A percentile compares a stretch with the other conserved stretches of the same genome.
Conservation (phyloP, 2,329 filamentous ascomycete genomes). For the Fusarium sp. region DNA sequence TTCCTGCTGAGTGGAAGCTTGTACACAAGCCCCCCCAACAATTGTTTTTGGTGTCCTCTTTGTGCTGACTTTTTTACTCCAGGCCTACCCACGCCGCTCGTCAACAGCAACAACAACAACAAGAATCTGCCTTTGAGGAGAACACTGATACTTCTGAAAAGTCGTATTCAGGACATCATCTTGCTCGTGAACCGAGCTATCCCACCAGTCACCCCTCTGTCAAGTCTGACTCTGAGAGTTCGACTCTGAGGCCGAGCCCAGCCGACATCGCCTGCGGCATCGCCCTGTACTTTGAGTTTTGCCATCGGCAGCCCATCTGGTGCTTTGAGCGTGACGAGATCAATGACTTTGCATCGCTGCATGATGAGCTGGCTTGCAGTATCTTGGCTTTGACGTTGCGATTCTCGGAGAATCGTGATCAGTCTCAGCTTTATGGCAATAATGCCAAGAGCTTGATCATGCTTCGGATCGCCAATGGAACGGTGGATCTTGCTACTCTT, state of each 20-base stretch:
- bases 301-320: conserved; percentile 56
- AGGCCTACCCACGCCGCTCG: conserved; percentile 44
- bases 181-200: conserved; percentile 36
- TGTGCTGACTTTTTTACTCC: conserved; percentile 44
- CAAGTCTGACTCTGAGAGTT: conserved; percentile 42
- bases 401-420: conserved; percentile 49
- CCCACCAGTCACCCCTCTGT: conserved; percentile 39
- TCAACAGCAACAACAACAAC: conserved; percentile 24
- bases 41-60: conserved; percentile 14
- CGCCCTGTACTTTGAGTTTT: conserved; percentile 53
- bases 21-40: conserved; percentile 28
- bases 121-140: conserved; percentile 46
- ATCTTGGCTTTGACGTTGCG: conserved; percentile 52
- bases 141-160: conserved; percentile 46
- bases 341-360: conserved; percentile 46
- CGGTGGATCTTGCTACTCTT: conserved; percentile 58
- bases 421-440: conserved; percentile 48
- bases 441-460: conserved; percentile 55
- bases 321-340: conserved; percentile 55
- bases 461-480: conserved; percentile 60
- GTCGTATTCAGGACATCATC: conserved; percentile 47
- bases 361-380: conserved; percentile 53
- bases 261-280: conserved; percentile 50
- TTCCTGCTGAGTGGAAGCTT: conserved; percentile 55
- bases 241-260: conserved; percentile 43